Base-by-base conservation (phyloP, 441 rosid species). In the Dalechampia spathulata region DNA sequence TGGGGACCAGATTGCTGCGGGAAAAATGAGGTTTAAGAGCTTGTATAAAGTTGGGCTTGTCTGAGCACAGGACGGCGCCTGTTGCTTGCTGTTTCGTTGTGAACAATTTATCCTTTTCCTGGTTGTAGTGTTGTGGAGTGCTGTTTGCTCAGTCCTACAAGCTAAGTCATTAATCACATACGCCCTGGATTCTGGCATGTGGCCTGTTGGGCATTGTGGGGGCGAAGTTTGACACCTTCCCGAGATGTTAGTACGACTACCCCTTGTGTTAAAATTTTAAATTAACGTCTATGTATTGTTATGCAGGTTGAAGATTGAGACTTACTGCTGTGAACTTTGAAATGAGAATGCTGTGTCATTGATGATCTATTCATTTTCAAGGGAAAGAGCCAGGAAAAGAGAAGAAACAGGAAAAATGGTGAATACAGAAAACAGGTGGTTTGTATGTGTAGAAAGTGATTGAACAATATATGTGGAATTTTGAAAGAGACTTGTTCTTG, bases 401-500 rank as follows among this genome's bases (percentile, higher is more conserved):
- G 23, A 32, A 8, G 0, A 16, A 15, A 20, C 0, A 1, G 4
- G 23, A 7, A 45, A 25, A 54, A 19, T n/a, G 2, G 26, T 4
- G 22, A 23, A 11, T 16, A 22, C 13, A 49, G 20, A 36, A 32
- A 55, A 23, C 23, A 22, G 61, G 26, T 52, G 46, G 36, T 7
- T 34, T 37, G 28, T 12, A 10, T 5, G 5, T 52, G 28, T 23
- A 41, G 61, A 47, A 2, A 28, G 69, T 28, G 62, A 57, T 20
- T 7, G 59, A 63, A 58, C 43, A 62, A 17, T 38, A 28, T 1
- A 21, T 12, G 51, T 34, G 12, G 45, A 28, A 55, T 19, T 26
- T 36, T 28, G 42, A 49, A 58, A 63, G 41, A 9, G 58, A 39
- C 57, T 36, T 44, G n/a, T n/a, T 46, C 59, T 41, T 21, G 68